These are phyloP conservation scores for Hanseniaspora clermontiae DNA, from an alignment of 805 yeast species.

Conservation along the genomic window DNA sequence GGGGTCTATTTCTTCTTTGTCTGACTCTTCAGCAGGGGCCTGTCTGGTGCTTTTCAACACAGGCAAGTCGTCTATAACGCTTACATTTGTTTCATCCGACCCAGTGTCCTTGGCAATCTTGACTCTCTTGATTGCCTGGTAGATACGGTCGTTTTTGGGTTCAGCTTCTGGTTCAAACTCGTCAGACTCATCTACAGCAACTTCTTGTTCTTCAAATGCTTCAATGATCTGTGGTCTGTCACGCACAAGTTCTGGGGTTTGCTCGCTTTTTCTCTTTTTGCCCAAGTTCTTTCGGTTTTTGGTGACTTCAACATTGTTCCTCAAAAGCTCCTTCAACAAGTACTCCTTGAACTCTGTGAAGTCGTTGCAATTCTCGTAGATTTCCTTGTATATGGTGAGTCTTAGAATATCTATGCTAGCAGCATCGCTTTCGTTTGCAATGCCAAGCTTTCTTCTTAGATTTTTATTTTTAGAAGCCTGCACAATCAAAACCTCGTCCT, in stretches of 20 bases:
- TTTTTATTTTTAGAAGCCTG: background rate
- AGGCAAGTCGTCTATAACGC: background rate
- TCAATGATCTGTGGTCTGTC: background rate
- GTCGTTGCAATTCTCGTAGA: conserved; percentile 11
- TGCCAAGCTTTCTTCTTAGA: background rate
- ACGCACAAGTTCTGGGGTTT: background rate
- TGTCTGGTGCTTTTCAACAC: background rate
- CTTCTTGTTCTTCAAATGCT: background rate
- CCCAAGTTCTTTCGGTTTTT: background rate
- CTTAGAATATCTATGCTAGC: background rate
- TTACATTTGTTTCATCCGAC: background rate
- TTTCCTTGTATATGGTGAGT: conserved; percentile 7
- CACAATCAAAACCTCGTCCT: background rate
- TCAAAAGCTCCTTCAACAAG: background rate
- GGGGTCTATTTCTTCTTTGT: conserved; percentile 2
- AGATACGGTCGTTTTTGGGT: background rate
- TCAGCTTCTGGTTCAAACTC: background rate
- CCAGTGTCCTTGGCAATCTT: background rate
- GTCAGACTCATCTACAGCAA: background rate
- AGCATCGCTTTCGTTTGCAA: background rate
- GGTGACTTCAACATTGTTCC: background rate
- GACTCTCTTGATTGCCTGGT: background rate
- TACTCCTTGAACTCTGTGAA: conserved; percentile 6
- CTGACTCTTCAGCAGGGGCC: background rate
- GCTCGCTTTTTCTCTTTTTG: background rate